These are phyloP conservation scores for Clavispora carvajalis DNA, from an alignment of 805 yeast species.

Conservation along the genomic window DNA sequence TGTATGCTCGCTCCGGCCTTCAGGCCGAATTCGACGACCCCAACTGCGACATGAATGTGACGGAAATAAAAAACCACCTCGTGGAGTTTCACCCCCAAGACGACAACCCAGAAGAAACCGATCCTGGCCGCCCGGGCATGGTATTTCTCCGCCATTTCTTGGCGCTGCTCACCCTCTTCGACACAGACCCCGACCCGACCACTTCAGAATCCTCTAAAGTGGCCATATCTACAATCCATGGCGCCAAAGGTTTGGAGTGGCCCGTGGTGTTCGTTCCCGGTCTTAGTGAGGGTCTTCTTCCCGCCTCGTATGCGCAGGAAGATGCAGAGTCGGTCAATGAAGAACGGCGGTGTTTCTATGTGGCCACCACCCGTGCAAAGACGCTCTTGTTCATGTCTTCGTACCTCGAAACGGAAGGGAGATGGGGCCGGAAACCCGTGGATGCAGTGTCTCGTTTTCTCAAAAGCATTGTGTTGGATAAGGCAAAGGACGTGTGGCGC, in stretches of 20 bases:
- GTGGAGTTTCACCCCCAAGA: conserved; percentile 25
- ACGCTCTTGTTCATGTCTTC: conserved; percentile 44
- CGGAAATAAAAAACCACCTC: conserved; percentile 36
- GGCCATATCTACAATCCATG: conserved; percentile 77
- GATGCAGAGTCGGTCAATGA: conserved; percentile 46
- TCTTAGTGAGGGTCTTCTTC: conserved; percentile 59
- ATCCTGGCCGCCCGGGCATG: conserved; percentile 1
- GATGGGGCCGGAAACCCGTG: conserved; percentile 19
- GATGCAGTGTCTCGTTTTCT: conserved; percentile 26
- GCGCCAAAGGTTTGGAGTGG: conserved; percentile 95
- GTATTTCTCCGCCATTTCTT: conserved; percentile 9
- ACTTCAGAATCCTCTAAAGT: conserved; percentile 20
- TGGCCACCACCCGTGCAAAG: conserved; percentile 83
- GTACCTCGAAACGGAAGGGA: conserved; percentile 13
- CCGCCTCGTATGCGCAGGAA: conserved; percentile 46
- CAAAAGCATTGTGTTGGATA: conserved; percentile 3
- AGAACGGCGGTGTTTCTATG: conserved; percentile 81
- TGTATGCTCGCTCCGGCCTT: conserved; percentile 27
- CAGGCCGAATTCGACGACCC: conserved; percentile 24
- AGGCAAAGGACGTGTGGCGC: conserved; percentile 5
- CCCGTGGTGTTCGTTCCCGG: conserved; percentile 84
- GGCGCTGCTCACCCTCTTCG: conserved; percentile 14
- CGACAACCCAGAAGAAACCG: conserved; percentile 10
- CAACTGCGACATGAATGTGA: conserved; percentile 30
- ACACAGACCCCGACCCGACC: conserved; percentile 17